A percentile compares a stretch with the other conserved stretches of the same genome.
phyloP scores from a whole-genome alignment of 2,329 filamentous ascomycete species.

The Aspergillus vadensis region DNA sequence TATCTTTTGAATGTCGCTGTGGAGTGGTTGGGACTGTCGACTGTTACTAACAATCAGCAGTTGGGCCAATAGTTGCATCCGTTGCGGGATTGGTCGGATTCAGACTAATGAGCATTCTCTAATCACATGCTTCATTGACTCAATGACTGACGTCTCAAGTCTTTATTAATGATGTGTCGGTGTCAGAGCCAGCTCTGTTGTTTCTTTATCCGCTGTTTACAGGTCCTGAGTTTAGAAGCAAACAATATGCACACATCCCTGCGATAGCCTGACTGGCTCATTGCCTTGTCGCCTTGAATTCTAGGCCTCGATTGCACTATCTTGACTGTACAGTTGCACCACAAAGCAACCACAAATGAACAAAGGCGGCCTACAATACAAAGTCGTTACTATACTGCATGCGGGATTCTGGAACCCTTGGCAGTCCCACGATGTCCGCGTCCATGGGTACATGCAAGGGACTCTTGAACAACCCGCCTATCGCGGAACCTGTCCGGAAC shows the following conservation, averaged over 20 bases:
- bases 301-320: not conserved
- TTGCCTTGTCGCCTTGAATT: not conserved
- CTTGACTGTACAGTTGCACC: too few relatives aligned
- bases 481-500: not conserved
- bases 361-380: not conserved
- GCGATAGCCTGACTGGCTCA: not conserved
- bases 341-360: not conserved
- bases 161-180: too few relatives aligned
- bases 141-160: too few relatives aligned
- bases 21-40: not conserved
- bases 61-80: not conserved
- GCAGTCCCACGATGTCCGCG: not conserved
- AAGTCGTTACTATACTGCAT: not conserved
- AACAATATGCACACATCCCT: not conserved
- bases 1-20: not conserved
- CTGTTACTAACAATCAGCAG: not conserved
- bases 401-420: slow-evolving; percentile 1
- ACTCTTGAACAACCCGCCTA: not conserved
- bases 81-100: not conserved
- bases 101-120: too few relatives aligned
- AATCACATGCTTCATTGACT: too few relatives aligned
- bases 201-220: not conserved
- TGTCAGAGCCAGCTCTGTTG: not conserved
- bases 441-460: not conserved
- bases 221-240: not conserved